Percentiles rank a stretch among this genome's conserved stretches.
These are phyloP conservation scores for Dictyostelium purpureum DNA, from an alignment of 78 protist species.

Conservation along the genomic window DNA sequence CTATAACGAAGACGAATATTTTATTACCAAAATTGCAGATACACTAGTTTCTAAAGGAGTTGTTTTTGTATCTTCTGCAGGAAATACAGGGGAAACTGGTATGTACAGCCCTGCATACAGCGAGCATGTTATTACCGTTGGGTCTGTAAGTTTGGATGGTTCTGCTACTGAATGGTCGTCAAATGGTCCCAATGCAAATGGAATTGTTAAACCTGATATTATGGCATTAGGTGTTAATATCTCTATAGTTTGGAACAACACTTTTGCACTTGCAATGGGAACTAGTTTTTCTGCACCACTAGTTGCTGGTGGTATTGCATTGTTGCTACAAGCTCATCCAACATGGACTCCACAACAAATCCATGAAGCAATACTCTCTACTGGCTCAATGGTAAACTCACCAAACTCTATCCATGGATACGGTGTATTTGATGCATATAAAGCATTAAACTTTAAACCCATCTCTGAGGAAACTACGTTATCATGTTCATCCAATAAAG, in stretches of 20 bases:
- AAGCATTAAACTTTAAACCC: slow-evolving; percentile 37
- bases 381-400: neutral
- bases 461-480: too few species aligned
- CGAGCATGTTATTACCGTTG: slow-evolving; percentile 6
- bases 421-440: slow-evolving; percentile 22
- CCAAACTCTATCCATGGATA: slow-evolving; percentile 25
- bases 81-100: slow-evolving; percentile 55
- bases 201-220: slow-evolving; percentile 71
- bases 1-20: too few species aligned
- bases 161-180: slow-evolving; percentile 20
- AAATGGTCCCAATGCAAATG: slow-evolving; percentile 66
- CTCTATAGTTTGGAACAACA: neutral
- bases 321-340: slow-evolving; percentile 41
- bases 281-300: slow-evolving; percentile 69
- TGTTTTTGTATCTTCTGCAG: slow-evolving; percentile 32
- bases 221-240: slow-evolving; percentile 30
- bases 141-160: slow-evolving; percentile 12
- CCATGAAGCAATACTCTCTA: slow-evolving; percentile 9
- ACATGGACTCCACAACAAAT: slow-evolving; percentile 51
- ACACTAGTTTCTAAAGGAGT: slow-evolving; percentile 50
- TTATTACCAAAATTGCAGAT: slow-evolving; percentile 15
- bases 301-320: slow-evolving; percentile 61
- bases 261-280: slow-evolving; percentile 16
- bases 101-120: slow-evolving; percentile 31
- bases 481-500: too few species aligned